Evolutionary conservation across 352 stramenopile genomes (phyloP), one percentile per base, ranked within the genome.

Genomic region (Phytophthora meadii): DNA sequence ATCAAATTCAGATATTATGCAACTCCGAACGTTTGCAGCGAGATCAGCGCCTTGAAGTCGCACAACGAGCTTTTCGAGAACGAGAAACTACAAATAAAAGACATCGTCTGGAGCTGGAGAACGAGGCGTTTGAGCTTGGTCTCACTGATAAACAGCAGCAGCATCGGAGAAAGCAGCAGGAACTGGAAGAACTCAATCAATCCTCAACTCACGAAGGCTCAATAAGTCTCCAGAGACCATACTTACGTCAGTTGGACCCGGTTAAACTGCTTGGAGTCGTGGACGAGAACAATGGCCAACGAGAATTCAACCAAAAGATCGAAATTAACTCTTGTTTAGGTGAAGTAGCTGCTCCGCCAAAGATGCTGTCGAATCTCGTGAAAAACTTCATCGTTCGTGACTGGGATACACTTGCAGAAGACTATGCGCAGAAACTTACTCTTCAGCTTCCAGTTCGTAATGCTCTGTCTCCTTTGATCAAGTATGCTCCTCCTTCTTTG

Each of bases 371-470:
- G 40, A 72, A 65, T 1, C 69, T 75, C 45, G 70, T 70, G 11
- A 79, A 71, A 17, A 85, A 82, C 30, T 85, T 85, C 28, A 50
- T 85, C 17, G 73, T 85, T 51, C 66, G 70, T 14, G 54, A 82
- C 53, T 76, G 70, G 53, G 63, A 85, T 25, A 75, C 67, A 4
- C 64, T 85, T 15, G 58, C 55, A 56, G 46, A 65, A 15, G 64
- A 77, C 36, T 85, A 82, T 39, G 58, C 66, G 1, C 70, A 80
- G 11, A 70, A 71, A 12, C 42, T 85, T 15, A 66, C 57, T 22
- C 48, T 69, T 9, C 57, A 80, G 15, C 74, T 61, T 39, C 63
- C 63, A n/a, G 49, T 62, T 27, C 55, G 63, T 30, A 46, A 22
- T n/a, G 17, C 36, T 52, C 49, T 71, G 8, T 70, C 55, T 1